Evolutionary conservation across 768 basidiomycete genomes (phyloP), one percentile per base, ranked within the genome.

Genomic region (Candolleomyces aberdarensis): DNA sequence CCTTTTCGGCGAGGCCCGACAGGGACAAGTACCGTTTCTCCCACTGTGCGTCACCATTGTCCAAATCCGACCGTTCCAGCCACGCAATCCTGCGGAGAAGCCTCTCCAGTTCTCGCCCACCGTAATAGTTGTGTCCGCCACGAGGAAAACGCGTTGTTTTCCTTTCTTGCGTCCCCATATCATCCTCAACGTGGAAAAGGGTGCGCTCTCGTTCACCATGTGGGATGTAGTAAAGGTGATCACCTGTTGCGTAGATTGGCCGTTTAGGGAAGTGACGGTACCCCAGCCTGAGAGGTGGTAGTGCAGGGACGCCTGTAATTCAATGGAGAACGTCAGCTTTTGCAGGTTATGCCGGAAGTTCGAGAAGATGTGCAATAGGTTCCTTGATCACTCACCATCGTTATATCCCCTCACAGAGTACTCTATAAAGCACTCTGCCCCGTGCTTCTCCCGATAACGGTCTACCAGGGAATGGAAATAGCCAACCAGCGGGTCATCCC

Each of bases 51-150:
- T 36, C 55, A 32, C 22, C 36, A 19, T 73, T 62, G 8, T 60
- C 58, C 26, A 71, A 69, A 57, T 75, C 69, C 22, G 78, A 68
- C 60, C 75, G 70, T 20, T 73, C 69, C 11, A 84, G 67, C 81
- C 79, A 83, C 14, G 66, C 59, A 58, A 82, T 73, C 55, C 82
- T 74, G 14, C 75, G 74, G 14, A 71, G 40, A 10, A 80, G 68
- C 56, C 72, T 74, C 65, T 87, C 84, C 67, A 83, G 72, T 65
- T 86, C 82, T 39, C 83, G 74, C 15, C 76, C 76, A 60, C 80
- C 83, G 69, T 86, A 86, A 67, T 87, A 88, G 63, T 85, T 85
- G 68, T 88, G 85, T 2, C 86, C 85, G 13, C 85, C 85, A 32
- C 76, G 74, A 20, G 84, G 83, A 63, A 80, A 77, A 15, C 75